phyloP scores from a whole-genome alignment of 2,329 filamentous ascomycete species.

The Fusarium robinianum region DNA sequence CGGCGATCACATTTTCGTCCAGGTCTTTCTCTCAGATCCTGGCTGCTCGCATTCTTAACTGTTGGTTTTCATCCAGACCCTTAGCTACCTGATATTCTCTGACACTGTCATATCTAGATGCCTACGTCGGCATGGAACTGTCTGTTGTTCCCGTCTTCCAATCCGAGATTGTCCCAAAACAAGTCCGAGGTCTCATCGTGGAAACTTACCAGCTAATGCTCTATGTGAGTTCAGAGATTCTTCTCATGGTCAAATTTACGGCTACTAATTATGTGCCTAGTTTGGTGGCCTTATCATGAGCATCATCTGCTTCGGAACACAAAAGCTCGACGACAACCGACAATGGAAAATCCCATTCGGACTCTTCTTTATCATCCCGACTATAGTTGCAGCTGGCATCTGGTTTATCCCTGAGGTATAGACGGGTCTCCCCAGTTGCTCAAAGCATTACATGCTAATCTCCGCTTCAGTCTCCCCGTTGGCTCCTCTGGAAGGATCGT shows the following conservation, averaged over 20 bases:
- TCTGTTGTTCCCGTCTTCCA: slow-evolving; percentile 42
- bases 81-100: neutral
- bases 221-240: slow-evolving; percentile 13
- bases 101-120: neutral
- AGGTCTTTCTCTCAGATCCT: slow-evolving; percentile 39
- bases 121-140: slow-evolving; percentile 47
- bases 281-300: slow-evolving; percentile 28
- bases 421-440: neutral
- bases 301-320: slow-evolving; percentile 36
- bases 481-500: slow-evolving; percentile 36
- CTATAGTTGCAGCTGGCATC: slow-evolving; percentile 33
- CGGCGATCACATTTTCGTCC: slow-evolving; percentile 41
- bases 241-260: neutral
- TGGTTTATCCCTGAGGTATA: slow-evolving; percentile 36
- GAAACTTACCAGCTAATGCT: slow-evolving; percentile 7
- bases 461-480: slow-evolving; percentile 28
- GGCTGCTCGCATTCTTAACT: slow-evolving; percentile 41
- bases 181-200: slow-evolving; percentile 38
- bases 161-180: slow-evolving; percentile 39
- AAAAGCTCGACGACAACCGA: slow-evolving; percentile 32
- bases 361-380: slow-evolving; percentile 40
- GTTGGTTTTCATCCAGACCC: neutral
- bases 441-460: neutral
- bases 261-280: neutral
- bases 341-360: slow-evolving; percentile 43